These are phyloP conservation scores for Nitzschia sp. DNA, from an alignment of 108 stramenopile genomes.

Conservation along the genomic window DNA sequence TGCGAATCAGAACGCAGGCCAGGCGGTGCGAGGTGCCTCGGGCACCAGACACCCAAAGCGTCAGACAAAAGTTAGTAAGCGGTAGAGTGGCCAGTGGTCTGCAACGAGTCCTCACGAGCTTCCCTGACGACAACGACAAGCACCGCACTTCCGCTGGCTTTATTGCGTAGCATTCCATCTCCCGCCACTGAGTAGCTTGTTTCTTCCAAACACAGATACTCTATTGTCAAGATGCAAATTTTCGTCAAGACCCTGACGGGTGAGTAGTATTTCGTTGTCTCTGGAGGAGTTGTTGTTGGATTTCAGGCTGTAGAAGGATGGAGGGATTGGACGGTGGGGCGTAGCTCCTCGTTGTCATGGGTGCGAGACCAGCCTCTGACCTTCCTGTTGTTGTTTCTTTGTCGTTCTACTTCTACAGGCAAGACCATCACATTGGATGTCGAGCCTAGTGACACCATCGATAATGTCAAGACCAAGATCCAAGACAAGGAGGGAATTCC, in stretches of 20 bases:
- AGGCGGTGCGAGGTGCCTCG: neutral
- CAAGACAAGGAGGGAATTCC: conserved; percentile 97
- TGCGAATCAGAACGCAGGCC: no score
- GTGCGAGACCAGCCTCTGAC: neutral
- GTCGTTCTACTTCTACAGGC: conserved; percentile 40
- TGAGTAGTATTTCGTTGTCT: conserved; percentile 37
- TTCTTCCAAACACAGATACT: no score
- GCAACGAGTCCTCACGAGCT: neutral
- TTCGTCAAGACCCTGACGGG: conserved; percentile 97
- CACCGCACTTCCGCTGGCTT: no score
- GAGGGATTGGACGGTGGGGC: neutral
- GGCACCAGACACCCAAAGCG: conserved; percentile 15
- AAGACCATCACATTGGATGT: conserved; percentile 99
- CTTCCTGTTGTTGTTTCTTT: neutral
- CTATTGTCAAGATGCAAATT: conserved; percentile 57
- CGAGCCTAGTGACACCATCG: conserved; percentile 95
- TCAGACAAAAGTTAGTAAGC: conserved; percentile 34
- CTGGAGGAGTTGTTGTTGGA: no score
- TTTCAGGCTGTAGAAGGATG: neutral
- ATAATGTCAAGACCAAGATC: conserved; percentile 94
- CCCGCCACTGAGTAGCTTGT: no score
- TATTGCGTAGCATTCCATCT: no score
- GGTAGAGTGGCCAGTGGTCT: neutral
- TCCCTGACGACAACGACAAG: neutral
- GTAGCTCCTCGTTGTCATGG: neutral